Base-by-base conservation (phyloP, 169 alveolate species). In the Cryptosporidium sp. region DNA sequence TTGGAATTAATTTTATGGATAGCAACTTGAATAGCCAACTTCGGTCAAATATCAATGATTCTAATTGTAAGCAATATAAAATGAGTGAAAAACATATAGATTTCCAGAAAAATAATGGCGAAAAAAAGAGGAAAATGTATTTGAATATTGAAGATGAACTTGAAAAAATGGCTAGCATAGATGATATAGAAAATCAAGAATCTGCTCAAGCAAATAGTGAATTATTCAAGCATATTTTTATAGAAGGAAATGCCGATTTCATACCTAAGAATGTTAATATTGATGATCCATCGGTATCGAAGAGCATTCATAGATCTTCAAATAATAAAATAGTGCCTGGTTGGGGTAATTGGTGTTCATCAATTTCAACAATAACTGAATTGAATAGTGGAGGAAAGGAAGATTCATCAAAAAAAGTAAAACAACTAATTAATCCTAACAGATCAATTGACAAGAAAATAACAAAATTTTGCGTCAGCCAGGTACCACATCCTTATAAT, bases 401-500 rank as follows among this genome's bases (percentile, higher is more conserved):
- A 21, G 67, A 5, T 43, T 23, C 41, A 7, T 16, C 26, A 69
- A 39, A 23, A 8, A 48, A 48, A 65, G 7, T 10, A 23, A 62
- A 33, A 12, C 59, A 91, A 3, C 29, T 35, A 6, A 92, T 86
- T 67, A 41, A 48, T 45, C 37, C 80, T 35, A 92, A 92, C 61
- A 31, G 33, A 12, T 39, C 73, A 37, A 67, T 75, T 37, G 94
- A 92, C 39, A 58, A 59, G 23, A 92, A 92, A 89, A 67, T 75
- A n/a, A 58, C 84, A 50, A 92, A 86, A 29, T 92, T 84, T 33
- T 71, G 74, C 85, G 92, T 86, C 16, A 31, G 71, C 18, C 71
- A 80, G 70, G 92, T 74, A 33, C 94, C 94, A 21, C 70, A 84
- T 59, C 93, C 93, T 16, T 92, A 52, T 71, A 80, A 55, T 29